A percentile compares a stretch with the other conserved stretches of the same genome.
phyloP scores from a whole-genome alignment of 208 protist species.

The Herpetomonas samuelpessoai region DNA sequence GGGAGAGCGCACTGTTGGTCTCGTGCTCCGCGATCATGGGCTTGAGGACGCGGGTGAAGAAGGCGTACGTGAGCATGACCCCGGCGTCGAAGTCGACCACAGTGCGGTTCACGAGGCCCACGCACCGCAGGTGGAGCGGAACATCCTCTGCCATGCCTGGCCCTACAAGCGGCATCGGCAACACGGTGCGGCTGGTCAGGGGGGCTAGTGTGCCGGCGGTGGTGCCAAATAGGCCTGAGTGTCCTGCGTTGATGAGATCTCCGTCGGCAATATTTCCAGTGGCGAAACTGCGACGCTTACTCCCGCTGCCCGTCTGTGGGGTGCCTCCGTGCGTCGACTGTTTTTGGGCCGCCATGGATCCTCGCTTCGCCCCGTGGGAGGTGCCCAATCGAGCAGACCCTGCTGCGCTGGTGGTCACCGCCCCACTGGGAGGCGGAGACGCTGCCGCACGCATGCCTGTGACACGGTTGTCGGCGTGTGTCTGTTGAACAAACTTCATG shows the following conservation, averaged over 20 bases:
- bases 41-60: slow-evolving; percentile 64
- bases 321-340: not conserved
- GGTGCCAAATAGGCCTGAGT: not conserved
- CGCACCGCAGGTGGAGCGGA: slow-evolving; percentile 45
- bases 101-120: slow-evolving; percentile 47
- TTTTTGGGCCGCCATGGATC: too few relatives aligned
- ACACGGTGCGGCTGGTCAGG: slow-evolving; percentile 4
- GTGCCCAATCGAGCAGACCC: too few relatives aligned
- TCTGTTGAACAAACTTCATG: slow-evolving; percentile 4
- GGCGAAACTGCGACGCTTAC: not conserved
- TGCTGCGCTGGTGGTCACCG: not conserved
- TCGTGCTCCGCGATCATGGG: slow-evolving; percentile 36
- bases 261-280: not conserved
- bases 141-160: slow-evolving; percentile 29
- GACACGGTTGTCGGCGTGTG: not conserved
- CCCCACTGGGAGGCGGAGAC: not conserved
- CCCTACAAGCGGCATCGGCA: slow-evolving; percentile 41
- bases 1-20: not conserved
- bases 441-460: not conserved
- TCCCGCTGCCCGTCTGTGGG: not conserved
- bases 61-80: slow-evolving; percentile 50
- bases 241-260: not conserved
- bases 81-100: slow-evolving; percentile 25
- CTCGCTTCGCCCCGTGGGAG: not conserved
- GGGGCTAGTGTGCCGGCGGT: too few relatives aligned